Evolutionary conservation across 2,329 filamentous ascomycete species (phyloP).

Genomic region (Colletotrichum sp.): DNA sequence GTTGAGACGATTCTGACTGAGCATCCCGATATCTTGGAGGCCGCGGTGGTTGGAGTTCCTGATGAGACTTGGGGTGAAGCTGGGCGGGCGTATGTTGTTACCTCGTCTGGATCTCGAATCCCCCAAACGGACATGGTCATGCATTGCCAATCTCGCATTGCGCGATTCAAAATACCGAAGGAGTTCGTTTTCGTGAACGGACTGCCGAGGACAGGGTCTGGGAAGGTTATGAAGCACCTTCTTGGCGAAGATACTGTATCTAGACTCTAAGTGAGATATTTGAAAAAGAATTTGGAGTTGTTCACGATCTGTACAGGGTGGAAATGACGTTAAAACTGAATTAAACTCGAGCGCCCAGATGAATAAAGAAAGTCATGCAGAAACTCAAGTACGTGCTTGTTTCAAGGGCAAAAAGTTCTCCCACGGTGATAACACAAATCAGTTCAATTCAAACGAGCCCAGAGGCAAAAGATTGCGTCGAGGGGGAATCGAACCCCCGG

Average conservation of each 20-base stretch:
- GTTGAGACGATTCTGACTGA: background rate
- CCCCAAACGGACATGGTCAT: background rate
- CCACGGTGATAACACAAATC: background rate
- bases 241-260: background rate
- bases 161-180: slow-evolving; percentile 5
- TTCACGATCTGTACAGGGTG: background rate
- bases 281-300: background rate
- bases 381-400: background rate
- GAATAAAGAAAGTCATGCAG: background rate
- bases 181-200: background rate
- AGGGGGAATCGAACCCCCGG: slow-evolving; percentile 20
- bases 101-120: background rate
- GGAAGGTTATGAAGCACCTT: slow-evolving; percentile 11
- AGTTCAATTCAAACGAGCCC: background rate
- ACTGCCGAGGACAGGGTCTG: slow-evolving; percentile 6
- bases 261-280: background rate
- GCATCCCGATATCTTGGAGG: slow-evolving; percentile 3
- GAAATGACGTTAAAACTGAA: background rate
- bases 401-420: background rate
- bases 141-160: background rate
- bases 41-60: background rate
- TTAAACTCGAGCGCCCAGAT: background rate
- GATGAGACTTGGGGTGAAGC: slow-evolving; percentile 13
- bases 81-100: slow-evolving; percentile 6
- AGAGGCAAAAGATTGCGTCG: slow-evolving; percentile 1